Base-by-base conservation (phyloP, 768 basidiomycete species). In the Mycena kentingensis region DNA sequence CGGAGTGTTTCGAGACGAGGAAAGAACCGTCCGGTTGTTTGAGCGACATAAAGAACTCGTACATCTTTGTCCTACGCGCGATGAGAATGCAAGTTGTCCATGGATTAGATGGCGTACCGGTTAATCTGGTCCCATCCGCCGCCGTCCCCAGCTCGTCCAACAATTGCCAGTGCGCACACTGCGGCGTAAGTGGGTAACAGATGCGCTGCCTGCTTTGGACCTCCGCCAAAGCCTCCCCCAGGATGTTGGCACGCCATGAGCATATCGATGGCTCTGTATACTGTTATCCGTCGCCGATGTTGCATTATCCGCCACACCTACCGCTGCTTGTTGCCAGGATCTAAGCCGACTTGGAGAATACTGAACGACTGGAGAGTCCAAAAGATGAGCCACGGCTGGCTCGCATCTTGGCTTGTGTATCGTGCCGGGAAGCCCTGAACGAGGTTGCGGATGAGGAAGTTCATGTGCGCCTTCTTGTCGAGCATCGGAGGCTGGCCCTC, bases 1-100 rank as follows among this genome's bases (percentile, higher is more conserved):
- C 97, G 13, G 85, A 91, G 48, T 92, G 82, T 38, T 84, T 77
- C 15, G 91, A 83, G 10, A 98, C 97, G 18, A 89, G 77, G 69
- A 98, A 98, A 0, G 93, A 93, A 0, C 97, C 97, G 64, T 98
- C 95, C 2, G 84, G 78, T 62, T 93, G 87, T 67, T 99, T 99
- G 56, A 98, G 70, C 1, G 88, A 85, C 83, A 96, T 82, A 71
- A 97, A 94, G 71, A 93, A 97, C 3, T 81, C 69, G 67, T 98
- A 96, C 63, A 95, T 77, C 57, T 82, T 86, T 61, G 83, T 72
- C 35, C 92, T 90, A 56, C 34, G n/a, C 18, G 8, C 3, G 16
- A 7, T 4, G 29, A 22, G 12, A 48, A 38, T 49, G 11, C 11
- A 15, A 8, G n/a, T n/a, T 15, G 12, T 25, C 19, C 25, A 29